Conservation (phyloP, 2,329 filamentous ascomycete species). For the Sphaerulina musiva region DNA sequence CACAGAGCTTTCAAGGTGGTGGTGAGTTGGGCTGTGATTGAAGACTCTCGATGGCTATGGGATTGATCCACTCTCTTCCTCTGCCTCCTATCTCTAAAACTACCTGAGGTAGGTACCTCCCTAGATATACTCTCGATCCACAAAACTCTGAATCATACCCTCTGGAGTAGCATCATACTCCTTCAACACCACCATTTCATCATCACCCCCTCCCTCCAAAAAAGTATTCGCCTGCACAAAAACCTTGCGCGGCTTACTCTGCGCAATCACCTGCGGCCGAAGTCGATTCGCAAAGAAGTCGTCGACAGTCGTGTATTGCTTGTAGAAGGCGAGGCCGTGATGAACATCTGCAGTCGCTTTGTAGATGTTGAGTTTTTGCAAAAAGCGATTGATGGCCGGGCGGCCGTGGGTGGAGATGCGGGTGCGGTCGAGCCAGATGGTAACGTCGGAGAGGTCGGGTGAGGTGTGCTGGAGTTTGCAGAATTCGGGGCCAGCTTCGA, state of each 20-base stretch:
- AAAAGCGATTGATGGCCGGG: conserved; percentile 73
- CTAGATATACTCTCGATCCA: conserved; percentile 35
- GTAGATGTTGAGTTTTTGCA: conserved; percentile 88
- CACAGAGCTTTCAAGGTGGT: no score
- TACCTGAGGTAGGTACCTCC: neutral
- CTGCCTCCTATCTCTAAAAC: no score
- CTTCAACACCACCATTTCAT: conserved; percentile 56
- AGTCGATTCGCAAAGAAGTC: conserved; percentile 80
- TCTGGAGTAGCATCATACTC: conserved; percentile 78
- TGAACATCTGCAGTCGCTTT: conserved; percentile 83
- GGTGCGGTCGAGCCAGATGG: conserved; percentile 72
- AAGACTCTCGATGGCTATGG: no score
- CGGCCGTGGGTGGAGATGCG: conserved; percentile 82
- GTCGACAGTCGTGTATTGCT: conserved; percentile 74
- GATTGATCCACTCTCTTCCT: no score
- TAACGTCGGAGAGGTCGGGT: conserved; percentile 66
- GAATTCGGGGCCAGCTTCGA: conserved; percentile 79
- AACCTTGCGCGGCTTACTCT: conserved; percentile 79
- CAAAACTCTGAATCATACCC: conserved; percentile 74
- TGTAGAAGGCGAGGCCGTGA: conserved; percentile 71
- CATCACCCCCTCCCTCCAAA: conserved; percentile 51
- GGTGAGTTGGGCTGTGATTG: no score
- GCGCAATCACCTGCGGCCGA: conserved; percentile 64
- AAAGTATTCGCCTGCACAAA: conserved; percentile 92
- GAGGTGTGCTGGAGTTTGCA: conserved; percentile 70